These are phyloP conservation scores for Eucalyptus sp. DNA, from an alignment of 345 rosid species.

Conservation along the genomic window DNA sequence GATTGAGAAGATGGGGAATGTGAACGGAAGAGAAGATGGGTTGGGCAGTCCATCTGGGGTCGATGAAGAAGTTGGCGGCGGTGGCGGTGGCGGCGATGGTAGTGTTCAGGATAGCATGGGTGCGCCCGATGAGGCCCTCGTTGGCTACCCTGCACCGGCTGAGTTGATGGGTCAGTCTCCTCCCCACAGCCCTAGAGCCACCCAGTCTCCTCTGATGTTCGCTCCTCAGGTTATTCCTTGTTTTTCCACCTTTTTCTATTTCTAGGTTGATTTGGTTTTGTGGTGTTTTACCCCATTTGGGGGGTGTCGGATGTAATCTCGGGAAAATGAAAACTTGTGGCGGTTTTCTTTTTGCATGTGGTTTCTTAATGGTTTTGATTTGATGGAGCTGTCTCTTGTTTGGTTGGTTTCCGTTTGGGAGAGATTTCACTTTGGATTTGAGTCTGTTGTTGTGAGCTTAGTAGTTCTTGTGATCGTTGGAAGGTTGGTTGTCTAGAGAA, in stretches of 20 bases:
- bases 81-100: neutral
- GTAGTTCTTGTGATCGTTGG: neutral
- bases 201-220: constrained; percentile 83
- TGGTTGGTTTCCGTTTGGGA: neutral
- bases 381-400: neutral
- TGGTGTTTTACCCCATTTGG: neutral
- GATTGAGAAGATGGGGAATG: constrained; percentile 64
- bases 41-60: constrained; percentile 38
- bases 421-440: neutral
- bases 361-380: neutral
- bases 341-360: neutral
- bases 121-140: constrained; percentile 23
- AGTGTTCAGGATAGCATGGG: constrained; percentile 20
- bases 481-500: neutral
- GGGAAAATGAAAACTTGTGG: neutral
- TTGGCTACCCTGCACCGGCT: constrained; percentile 7
- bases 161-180: constrained; percentile 88
- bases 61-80: constrained; percentile 30
- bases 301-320: neutral
- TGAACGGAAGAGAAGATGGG: constrained; percentile 81
- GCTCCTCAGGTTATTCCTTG: constrained; percentile 65
- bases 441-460: neutral
- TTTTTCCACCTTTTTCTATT: neutral
- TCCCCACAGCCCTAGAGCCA: constrained; percentile 80
- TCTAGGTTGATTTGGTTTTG: neutral